A percentile compares a stretch with the other conserved stretches of the same genome.
phyloP scores from a whole-genome alignment of 2,329 filamentous ascomycete species.

The Dryadomyces quercus-mongolicae region DNA sequence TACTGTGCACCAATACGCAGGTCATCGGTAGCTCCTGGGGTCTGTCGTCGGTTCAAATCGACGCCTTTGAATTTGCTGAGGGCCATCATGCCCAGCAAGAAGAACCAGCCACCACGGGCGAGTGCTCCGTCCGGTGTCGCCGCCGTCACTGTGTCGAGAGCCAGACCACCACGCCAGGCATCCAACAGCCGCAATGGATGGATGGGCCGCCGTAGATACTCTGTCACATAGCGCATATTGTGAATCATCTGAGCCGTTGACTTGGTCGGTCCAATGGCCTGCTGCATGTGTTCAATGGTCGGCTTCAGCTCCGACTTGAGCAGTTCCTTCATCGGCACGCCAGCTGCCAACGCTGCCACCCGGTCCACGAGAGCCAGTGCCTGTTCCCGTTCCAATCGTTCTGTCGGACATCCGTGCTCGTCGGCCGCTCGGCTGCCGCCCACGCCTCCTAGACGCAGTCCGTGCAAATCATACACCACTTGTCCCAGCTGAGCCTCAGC shows the following conservation, averaged over 20 bases:
- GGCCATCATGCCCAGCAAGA: constrained; percentile 76
- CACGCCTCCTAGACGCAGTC: constrained; percentile 61
- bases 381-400: constrained; percentile 68
- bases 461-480: constrained; percentile 72
- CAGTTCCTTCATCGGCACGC: constrained; percentile 81
- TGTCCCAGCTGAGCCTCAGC: constrained; percentile 82
- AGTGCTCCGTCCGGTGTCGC: constrained; percentile 57
- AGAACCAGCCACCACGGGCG: constrained; percentile 82
- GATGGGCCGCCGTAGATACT: constrained; percentile 72
- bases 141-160: constrained; percentile 59
- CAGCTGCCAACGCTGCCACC: constrained; percentile 66
- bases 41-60: constrained; percentile 62
- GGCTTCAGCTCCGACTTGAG: constrained; percentile 82
- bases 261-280: constrained; percentile 69
- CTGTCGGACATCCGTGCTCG: constrained; percentile 69
- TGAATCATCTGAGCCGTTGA: constrained; percentile 70
- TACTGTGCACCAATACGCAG: constrained; percentile 71
- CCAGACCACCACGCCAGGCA: constrained; percentile 66
- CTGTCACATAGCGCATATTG: constrained; percentile 72
- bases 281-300: constrained; percentile 88
- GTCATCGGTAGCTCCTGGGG: constrained; percentile 69
- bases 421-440: constrained; percentile 43
- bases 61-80: constrained; percentile 69
- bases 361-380: constrained; percentile 75
- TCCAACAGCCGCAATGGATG: constrained; percentile 70